A percentile compares a stretch with the other conserved stretches of the same genome.
phyloP scores from a whole-genome alignment of 495 filamentous ascomycete genomes.

The Neurospora sp. region DNA sequence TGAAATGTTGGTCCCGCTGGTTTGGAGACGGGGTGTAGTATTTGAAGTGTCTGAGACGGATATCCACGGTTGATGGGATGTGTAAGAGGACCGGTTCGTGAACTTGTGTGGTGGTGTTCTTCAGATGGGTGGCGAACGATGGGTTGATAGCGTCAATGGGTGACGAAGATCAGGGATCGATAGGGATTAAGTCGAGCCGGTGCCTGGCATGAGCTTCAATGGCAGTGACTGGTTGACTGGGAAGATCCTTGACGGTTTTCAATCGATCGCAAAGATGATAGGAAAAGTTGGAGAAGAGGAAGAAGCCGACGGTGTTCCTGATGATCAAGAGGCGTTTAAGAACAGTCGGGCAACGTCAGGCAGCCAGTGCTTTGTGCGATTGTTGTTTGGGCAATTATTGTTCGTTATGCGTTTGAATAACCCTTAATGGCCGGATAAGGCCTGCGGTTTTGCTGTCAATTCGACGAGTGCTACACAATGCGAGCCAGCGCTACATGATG shows the following conservation, averaged over 20 bases:
- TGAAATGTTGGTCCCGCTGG: not conserved
- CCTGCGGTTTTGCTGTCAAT: not conserved
- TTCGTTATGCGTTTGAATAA: not conserved
- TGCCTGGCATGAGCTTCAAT: not conserved
- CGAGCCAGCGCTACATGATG: not conserved
- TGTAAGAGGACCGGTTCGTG: not conserved
- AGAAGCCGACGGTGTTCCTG: not conserved
- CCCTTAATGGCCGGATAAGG: not conserved
- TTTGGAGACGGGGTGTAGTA: not conserved
- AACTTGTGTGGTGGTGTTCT: not conserved
- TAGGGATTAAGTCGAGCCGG: not conserved
- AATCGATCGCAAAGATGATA: not conserved
- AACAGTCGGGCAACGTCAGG: slow-evolving; percentile 5
- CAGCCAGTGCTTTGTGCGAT: slow-evolving; percentile 3
- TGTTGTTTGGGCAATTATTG: slow-evolving; percentile 1
- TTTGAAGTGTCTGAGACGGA: not conserved
- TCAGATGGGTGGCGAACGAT: not conserved
- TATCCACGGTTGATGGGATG: not conserved
- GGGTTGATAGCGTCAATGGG: not conserved
- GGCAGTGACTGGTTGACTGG: not conserved
- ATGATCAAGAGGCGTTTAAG: slow-evolving; percentile 2
- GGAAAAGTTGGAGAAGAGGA: not conserved
- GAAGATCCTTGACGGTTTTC: not conserved
- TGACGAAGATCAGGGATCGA: not conserved
- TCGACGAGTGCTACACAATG: not conserved